Evolutionary conservation across 345 rosid genomes (phyloP).

Genomic region (Mangifera indica): DNA sequence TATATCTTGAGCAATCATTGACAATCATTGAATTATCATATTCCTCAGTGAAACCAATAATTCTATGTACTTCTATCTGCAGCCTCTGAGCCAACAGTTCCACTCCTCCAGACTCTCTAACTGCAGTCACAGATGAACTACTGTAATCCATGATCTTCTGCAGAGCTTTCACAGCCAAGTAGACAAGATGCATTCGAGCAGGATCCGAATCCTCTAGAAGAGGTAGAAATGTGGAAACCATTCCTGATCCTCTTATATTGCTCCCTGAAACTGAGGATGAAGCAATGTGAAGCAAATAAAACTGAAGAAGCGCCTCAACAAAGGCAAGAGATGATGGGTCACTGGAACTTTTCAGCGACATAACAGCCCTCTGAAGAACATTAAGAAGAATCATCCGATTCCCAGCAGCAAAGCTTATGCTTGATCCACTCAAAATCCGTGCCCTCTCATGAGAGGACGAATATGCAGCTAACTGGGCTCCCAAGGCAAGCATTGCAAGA

Average conservation of each 20-base stretch:
- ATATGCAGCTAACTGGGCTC: constrained; percentile 93
- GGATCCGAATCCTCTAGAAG: constrained; percentile 87
- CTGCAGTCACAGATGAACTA: constrained; percentile 80
- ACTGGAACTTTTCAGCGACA: constrained; percentile 68
- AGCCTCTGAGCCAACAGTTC: constrained; percentile 91
- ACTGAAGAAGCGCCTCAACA: constrained; percentile 93
- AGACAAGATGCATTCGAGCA: constrained; percentile 81
- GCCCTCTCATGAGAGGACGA: constrained; percentile 94
- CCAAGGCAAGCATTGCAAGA: constrained; percentile 92
- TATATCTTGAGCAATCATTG: constrained; percentile 50
- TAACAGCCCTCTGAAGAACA: constrained; percentile 93
- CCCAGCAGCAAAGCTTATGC: constrained; percentile 86
- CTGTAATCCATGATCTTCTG: constrained; percentile 96
- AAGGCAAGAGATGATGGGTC: constrained; percentile 88
- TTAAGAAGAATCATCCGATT: constrained; percentile 88
- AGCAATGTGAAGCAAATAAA: constrained; percentile 90
- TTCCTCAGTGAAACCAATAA: constrained; percentile 50
- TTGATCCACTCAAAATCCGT: constrained; percentile 86
- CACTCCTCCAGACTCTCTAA: constrained; percentile 88
- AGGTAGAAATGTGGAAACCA: constrained; percentile 92
- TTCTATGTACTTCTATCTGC: constrained; percentile 76
- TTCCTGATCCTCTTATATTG: constrained; percentile 91
- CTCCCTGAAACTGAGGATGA: constrained; percentile 93
- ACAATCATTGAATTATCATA: constrained; percentile 55
- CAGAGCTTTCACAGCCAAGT: constrained; percentile 84